Evolutionary conservation across 2,329 filamentous ascomycete genomes (phyloP).

Genomic region (Polychaeton citri): DNA sequence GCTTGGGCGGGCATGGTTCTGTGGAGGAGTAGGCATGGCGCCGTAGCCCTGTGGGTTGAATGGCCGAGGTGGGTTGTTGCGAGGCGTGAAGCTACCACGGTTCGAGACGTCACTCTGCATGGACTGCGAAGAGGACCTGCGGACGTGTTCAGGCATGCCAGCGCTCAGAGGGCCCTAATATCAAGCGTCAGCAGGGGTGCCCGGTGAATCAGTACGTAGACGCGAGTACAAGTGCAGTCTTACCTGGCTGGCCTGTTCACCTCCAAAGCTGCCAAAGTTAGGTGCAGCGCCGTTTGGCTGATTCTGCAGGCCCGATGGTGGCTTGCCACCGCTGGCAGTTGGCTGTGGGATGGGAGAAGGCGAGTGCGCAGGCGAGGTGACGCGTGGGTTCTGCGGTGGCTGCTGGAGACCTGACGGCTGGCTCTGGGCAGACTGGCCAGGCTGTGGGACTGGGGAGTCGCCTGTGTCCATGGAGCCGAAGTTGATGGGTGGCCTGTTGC

Average conservation of each 20-base stretch:
- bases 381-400: constrained; percentile 49
- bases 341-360: constrained; percentile 90
- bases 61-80: constrained; percentile 38
- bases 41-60: constrained; percentile 39
- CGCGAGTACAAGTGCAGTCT: constrained; percentile 26
- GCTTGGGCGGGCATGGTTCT: constrained; percentile 23
- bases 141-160: constrained; percentile 58
- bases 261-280: constrained; percentile 69
- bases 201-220: constrained; percentile 3
- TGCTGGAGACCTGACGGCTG: constrained; percentile 40
- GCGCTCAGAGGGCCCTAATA: constrained; percentile 36
- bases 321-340: constrained; percentile 67
- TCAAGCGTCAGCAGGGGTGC: constrained; percentile 1
- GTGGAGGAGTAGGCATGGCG: constrained; percentile 40
- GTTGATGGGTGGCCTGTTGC: constrained; percentile 50
- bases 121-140: constrained; percentile 77
- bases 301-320: constrained; percentile 61
- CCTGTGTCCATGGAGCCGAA: constrained; percentile 65
- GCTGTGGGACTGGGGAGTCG: constrained; percentile 37
- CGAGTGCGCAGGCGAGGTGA: constrained; percentile 74
- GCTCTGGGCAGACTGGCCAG: constrained; percentile 51
- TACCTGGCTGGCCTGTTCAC: constrained; percentile 60
- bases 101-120: constrained; percentile 60
- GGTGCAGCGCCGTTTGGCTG: constrained; percentile 49
- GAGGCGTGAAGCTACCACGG: constrained; percentile 28